Evolutionary conservation across 768 basidiomycete species (phyloP), one percentile per base, ranked within the genome.

Genomic region (Pleurotus eryngii): DNA sequence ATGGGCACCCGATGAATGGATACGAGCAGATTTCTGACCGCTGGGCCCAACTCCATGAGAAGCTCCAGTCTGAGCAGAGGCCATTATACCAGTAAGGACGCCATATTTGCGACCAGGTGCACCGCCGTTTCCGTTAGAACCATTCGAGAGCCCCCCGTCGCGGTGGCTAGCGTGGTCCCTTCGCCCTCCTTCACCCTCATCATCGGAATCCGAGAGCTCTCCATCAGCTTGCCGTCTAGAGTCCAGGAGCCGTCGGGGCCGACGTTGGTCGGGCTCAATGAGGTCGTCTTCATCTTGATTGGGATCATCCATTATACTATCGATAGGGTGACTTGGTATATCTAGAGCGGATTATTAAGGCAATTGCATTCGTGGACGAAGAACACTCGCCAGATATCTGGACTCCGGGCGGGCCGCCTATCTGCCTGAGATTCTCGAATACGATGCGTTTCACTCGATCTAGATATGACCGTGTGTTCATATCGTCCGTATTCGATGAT

Each of bases 161-260:
- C 78, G 77, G 68, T 89, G 83, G 38, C 75, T 74, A 7, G 81
- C 74, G 57, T 86, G 85, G 63, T 94, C 80, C 57, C 87, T 78
- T 55, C 95, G 81, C 1, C 87, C 91, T 46, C 92, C 95, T 63
- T 90, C 89, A 15, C 93, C 95, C 72, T 99, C 97, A 68, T 99
- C 97, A 61, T 99, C 97, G 1, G 97, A 98, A 70, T 99, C 97
- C 5, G 94, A 97, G 11, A 97, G 79, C 65, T 95, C 92, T 18
- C 89, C 90, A 40, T 96, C 93, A 4, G 81, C 83, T 68, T 95
- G 94, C 59, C 89, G 79, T 20, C 87, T 79, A 20, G 86, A 81
- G 68, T 99, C 96, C 35, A 95, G 81, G 7, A 93, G 71, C 14
- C 87, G 82, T 63, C 82, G 83, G 20, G 89, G 86, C 62, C 90